A percentile compares a stretch with the other conserved stretches of the same genome.
These are phyloP conservation scores for Gloeophyllum trabeum DNA, from an alignment of 768 basidiomycete species.

Conservation along the genomic window DNA sequence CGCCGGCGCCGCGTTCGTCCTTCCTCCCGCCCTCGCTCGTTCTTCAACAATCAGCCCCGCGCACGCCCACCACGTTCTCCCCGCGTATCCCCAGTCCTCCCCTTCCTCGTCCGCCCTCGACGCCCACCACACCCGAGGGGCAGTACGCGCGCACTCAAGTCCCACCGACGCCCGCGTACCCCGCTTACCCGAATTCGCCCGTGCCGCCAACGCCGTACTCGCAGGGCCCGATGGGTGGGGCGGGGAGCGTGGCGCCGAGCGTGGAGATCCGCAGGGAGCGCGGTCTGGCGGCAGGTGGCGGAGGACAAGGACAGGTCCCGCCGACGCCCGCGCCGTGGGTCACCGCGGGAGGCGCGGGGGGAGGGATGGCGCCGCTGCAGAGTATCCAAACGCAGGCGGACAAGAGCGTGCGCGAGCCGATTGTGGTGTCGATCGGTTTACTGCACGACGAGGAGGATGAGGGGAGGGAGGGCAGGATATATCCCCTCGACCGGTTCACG, in stretches of 20 bases:
- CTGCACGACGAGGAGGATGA: conserved; percentile 9
- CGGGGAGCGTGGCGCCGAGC: conserved; percentile 37
- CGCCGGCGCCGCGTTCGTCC: neutral
- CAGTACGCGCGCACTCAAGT: conserved; percentile 8
- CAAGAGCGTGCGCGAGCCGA: conserved; percentile 35
- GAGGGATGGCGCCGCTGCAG: conserved; percentile 28
- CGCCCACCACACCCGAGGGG: conserved; percentile 6
- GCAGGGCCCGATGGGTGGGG: conserved; percentile 40
- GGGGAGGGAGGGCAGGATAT: conserved; percentile 36
- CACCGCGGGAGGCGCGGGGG: conserved; percentile 20
- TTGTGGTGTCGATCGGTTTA: conserved; percentile 63
- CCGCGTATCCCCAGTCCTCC: conserved; percentile 11
- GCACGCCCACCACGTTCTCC: conserved; percentile 42
- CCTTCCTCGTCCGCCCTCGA: conserved; percentile 18
- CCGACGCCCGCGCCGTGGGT: conserved; percentile 49
- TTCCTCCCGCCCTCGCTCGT: conserved; percentile 22
- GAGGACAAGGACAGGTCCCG: too few species aligned
- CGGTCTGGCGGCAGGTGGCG: conserved; percentile 21
- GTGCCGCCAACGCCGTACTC: conserved; percentile 41
- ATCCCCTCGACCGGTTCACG: conserved; percentile 64
- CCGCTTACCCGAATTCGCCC: conserved; percentile 45
- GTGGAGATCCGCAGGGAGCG: conserved; percentile 61
- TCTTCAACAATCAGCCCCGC: conserved; percentile 13
- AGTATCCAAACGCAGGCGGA: conserved; percentile 20
- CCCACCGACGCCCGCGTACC: conserved; percentile 62